These are phyloP conservation scores for Diutina scorzettiae DNA, from an alignment of 1,139 yeast genomes.

Conservation along the genomic window DNA sequence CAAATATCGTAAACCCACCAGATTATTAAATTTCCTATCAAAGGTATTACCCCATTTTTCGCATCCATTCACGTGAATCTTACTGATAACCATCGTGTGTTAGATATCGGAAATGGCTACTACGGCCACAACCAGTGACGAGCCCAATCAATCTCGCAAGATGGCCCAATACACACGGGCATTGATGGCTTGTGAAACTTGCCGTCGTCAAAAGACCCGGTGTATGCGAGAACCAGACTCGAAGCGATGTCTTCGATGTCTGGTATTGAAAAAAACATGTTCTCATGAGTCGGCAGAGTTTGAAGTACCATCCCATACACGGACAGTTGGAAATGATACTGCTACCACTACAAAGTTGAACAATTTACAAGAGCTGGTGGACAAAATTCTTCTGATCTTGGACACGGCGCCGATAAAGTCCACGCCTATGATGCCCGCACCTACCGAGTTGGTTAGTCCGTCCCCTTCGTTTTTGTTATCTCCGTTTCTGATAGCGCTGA, in stretches of 20 bases:
- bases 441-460: not conserved
- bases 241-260: not conserved
- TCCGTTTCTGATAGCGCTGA: not conserved
- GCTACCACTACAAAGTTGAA: not conserved
- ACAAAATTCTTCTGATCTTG: not conserved
- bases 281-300: constrained; percentile 1
- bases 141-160: not conserved
- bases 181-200: not conserved
- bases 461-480: not conserved
- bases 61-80: no score
- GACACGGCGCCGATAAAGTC: not conserved
- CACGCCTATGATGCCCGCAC: not conserved
- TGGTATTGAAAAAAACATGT: not conserved
- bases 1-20: no score
- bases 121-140: no score
- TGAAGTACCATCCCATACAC: no score
- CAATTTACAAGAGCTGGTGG: not conserved
- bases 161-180: constrained; percentile 2
- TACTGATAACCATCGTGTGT: no score
- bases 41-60: no score
- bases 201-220: constrained; percentile 2
- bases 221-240: not conserved
- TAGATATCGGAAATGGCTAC: no score
- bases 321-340: no score
- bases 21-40: no score